Base-by-base conservation (phyloP, 352 stramenopile species). In the Pythium phragmiticola region DNA sequence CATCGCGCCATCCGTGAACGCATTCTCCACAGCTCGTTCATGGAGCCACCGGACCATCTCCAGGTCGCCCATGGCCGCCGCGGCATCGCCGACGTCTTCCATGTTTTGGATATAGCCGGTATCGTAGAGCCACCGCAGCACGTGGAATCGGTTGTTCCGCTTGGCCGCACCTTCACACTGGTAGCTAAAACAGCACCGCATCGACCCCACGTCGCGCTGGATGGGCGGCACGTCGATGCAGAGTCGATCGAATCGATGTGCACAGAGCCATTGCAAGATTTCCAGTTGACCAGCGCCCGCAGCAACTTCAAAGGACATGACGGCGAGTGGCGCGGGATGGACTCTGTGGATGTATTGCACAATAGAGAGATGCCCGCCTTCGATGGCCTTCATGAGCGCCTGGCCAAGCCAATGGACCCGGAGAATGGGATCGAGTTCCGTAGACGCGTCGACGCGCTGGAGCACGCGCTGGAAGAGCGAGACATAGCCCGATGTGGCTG, bases 21-120 rank as follows among this genome's bases (percentile, higher is more conserved):
- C 43, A 12, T 33, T 37, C 7, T 37, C 7, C 2, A 66, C 26
- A 17, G 28, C 43, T 9, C 34, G 43, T 2, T 51, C 23, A 41
- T 71, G 36, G 16, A 65, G 48, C 65, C 58, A 66, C 23, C 57
- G n/a, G 26, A 71, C 52, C 56, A 71, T 66, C 26, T 59, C 57
- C 4, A 64, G 19, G 23, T 71, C 39, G 9, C 58, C 46, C 0
- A 23, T 14, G 3, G 51, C 33, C 13, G 50, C 56, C 0, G 63
- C 63, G 8, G 43, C 37, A 56, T 70, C 56, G 19, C 56, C 63
- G 14, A 48, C 41, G 30, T 42, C 23, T 7, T 48, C 28, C 23
- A 70, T 37, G 4, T 59, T 30, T 12, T 36, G 13, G 1, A 59
- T 16, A 21, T 53, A 59, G 14, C 57, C 64, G 28, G 13, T 21